phyloP scores from a whole-genome alignment of 306 rosid species.

The Corylus avellana region DNA sequence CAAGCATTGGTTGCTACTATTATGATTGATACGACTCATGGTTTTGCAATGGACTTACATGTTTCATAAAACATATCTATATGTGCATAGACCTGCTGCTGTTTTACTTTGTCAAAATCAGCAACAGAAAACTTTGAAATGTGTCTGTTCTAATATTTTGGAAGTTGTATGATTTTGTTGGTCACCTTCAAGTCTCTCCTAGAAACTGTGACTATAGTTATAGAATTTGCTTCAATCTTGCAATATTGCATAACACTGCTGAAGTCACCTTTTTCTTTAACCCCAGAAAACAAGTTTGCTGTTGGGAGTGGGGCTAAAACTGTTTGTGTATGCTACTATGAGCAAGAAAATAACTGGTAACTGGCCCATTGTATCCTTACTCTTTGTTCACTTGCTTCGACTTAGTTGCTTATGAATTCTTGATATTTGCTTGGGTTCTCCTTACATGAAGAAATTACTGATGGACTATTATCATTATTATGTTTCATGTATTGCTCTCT shows the following conservation, averaged over 20 bases:
- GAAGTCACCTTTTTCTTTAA: slow-evolving; percentile 30
- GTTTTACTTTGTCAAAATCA: not conserved
- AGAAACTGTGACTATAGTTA: not conserved
- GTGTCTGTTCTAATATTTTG: not conserved
- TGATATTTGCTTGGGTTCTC: slow-evolving; percentile 1
- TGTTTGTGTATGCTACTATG: slow-evolving; percentile 94
- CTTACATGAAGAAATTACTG: not conserved
- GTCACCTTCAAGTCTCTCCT: not conserved
- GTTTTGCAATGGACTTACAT: not conserved
- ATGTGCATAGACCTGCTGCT: not conserved
- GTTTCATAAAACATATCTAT: not conserved
- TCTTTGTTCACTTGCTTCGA: slow-evolving; percentile 7
- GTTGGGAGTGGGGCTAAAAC: slow-evolving; percentile 98
- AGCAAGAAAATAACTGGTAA: slow-evolving; percentile 95
- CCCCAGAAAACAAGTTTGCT: slow-evolving; percentile 90
- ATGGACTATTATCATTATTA: not conserved
- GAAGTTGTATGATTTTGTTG: not conserved
- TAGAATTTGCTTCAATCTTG: not conserved
- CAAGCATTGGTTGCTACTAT: not conserved
- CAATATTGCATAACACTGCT: slow-evolving; percentile 20
- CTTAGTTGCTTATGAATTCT: not conserved
- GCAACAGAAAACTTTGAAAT: not conserved
- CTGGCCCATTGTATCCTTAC: slow-evolving; percentile 12
- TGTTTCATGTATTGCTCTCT: not conserved
- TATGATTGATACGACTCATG: not conserved